Conservation (phyloP, 495 filamentous ascomycete species). For the Aspergillus sclerotiicarbonarius region DNA sequence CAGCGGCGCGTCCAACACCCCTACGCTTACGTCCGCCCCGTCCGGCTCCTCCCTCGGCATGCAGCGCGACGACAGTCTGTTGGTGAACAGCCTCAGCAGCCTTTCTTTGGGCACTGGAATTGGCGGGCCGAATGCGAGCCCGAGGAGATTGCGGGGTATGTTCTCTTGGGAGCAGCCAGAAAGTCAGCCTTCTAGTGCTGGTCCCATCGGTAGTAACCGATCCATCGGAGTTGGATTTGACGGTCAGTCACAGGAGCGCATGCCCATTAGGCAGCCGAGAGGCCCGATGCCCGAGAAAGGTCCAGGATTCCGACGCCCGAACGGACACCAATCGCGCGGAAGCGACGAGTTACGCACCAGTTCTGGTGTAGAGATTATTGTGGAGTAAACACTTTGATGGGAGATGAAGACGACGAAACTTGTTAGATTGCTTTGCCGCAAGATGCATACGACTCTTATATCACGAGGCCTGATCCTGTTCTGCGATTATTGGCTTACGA, state of each 20-base stretch:
- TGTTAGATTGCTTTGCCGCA: conserved; percentile 47
- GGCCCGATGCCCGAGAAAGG: conserved; percentile 76
- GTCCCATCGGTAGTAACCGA: conserved; percentile 85
- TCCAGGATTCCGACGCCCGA: conserved; percentile 71
- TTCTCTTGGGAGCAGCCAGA: conserved; percentile 61
- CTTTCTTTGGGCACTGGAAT: conserved; percentile 62
- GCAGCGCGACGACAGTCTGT: conserved; percentile 62
- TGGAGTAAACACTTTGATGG: conserved; percentile 44
- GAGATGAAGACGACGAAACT: conserved; percentile 32
- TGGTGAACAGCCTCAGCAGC: conserved; percentile 66
- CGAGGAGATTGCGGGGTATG: conserved; percentile 62
- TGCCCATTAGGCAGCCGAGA: conserved; percentile 78
- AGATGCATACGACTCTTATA: conserved; percentile 49
- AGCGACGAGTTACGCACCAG: conserved; percentile 71
- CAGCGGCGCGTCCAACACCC: conserved; percentile 65
- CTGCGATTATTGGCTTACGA: conserved; percentile 50
- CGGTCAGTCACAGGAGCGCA: conserved; percentile 60
- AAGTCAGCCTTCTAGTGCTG: conserved; percentile 56
- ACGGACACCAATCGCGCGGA: conserved; percentile 76
- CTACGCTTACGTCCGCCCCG: conserved; percentile 73
- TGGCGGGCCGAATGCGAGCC: conserved; percentile 55
- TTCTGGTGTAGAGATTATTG: conserved; percentile 57
- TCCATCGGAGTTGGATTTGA: conserved; percentile 65
- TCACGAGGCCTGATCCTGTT: conserved; percentile 45
- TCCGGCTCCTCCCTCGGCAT: conserved; percentile 58